phyloP scores from a whole-genome alignment of 2,329 filamentous ascomycete genomes.

The Ascochyta viciae-villosae region DNA sequence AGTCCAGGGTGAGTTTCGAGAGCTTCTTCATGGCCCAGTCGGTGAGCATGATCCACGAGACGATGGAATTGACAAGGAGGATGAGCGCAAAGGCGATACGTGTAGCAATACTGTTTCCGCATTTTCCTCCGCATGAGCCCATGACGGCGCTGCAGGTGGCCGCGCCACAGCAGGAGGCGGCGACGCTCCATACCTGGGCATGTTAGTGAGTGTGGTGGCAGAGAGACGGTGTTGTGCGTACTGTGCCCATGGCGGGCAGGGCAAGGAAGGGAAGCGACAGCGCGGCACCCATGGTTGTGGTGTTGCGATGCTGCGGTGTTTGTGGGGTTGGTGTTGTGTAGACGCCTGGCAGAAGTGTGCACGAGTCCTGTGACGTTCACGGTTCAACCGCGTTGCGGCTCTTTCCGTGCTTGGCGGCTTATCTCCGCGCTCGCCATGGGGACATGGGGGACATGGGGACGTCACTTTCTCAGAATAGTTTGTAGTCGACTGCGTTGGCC shows the following conservation, averaged over 20 bases:
- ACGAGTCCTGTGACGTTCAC: slow-evolving; percentile 23
- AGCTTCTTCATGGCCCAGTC: slow-evolving; percentile 98
- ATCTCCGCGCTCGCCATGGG: slow-evolving; percentile 23
- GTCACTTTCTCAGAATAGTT: neutral
- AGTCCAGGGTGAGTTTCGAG: slow-evolving; percentile 89
- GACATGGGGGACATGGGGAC: neutral
- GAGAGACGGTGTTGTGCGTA: slow-evolving; percentile 58
- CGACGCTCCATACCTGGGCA: slow-evolving; percentile 74
- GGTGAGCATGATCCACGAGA: slow-evolving; percentile 99
- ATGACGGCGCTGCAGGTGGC: slow-evolving; percentile 96
- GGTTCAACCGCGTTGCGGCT: slow-evolving; percentile 3
- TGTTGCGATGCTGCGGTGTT: slow-evolving; percentile 16
- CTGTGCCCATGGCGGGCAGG: slow-evolving; percentile 83
- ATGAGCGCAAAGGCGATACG: slow-evolving; percentile 96
- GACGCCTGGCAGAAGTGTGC: slow-evolving; percentile 3
- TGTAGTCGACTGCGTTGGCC: neutral
- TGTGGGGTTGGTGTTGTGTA: slow-evolving; percentile 12
- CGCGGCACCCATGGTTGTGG: slow-evolving; percentile 78
- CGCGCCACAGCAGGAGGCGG: slow-evolving; percentile 92
- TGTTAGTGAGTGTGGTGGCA: slow-evolving; percentile 31
- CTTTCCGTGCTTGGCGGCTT: slow-evolving; percentile 25
- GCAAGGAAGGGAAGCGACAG: slow-evolving; percentile 89
- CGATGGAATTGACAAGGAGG: slow-evolving; percentile 92
- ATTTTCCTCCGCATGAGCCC: slow-evolving; percentile 88
- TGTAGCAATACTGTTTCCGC: slow-evolving; percentile 95